Conservation (phyloP, 2,329 filamentous ascomycete genomes). For the Conoideocrella luteorostrata region DNA sequence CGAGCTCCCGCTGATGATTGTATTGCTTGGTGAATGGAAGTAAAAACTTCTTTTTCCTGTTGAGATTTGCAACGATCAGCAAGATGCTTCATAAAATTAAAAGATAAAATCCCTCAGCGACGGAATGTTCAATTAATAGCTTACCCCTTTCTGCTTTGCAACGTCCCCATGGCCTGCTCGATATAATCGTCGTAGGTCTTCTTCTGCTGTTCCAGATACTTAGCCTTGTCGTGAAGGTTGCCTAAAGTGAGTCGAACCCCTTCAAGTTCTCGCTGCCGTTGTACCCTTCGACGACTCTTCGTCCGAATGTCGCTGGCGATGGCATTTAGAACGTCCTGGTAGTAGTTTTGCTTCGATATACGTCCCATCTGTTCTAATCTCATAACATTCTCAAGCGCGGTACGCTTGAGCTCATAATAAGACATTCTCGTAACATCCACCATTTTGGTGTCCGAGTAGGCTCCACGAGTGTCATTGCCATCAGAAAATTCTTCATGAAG, state of each 20-base stretch:
- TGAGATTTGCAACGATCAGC: neutral
- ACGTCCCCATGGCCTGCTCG: conserved; percentile 93
- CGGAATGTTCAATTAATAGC: no score
- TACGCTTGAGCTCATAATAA: conserved; percentile 88
- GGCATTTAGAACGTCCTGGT: conserved; percentile 96
- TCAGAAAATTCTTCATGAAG: conserved; percentile 71
- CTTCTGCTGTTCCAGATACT: conserved; percentile 88
- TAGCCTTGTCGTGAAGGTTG: conserved; percentile 78
- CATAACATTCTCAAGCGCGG: conserved; percentile 89
- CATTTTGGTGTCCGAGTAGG: conserved; percentile 86
- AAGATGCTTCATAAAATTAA: no score
- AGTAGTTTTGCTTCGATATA: conserved; percentile 84
- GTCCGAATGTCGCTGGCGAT: conserved; percentile 96
- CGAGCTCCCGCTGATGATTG: conserved; percentile 94
- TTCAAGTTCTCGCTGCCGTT: conserved; percentile 86
- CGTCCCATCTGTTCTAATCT: conserved; percentile 79
- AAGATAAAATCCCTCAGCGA: no score
- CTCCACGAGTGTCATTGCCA: conserved; percentile 64
- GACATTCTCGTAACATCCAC: conserved; percentile 84
- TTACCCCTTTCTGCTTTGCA: conserved; percentile 92
- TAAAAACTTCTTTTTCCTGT: conserved; percentile 81
- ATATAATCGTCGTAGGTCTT: conserved; percentile 99
- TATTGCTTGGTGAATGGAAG: conserved; percentile 98
- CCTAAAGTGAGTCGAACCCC: conserved; percentile 68
- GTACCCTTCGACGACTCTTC: conserved; percentile 87